phyloP scores from a whole-genome alignment of 2,329 filamentous ascomycete genomes.

The Fusarium longipes region DNA sequence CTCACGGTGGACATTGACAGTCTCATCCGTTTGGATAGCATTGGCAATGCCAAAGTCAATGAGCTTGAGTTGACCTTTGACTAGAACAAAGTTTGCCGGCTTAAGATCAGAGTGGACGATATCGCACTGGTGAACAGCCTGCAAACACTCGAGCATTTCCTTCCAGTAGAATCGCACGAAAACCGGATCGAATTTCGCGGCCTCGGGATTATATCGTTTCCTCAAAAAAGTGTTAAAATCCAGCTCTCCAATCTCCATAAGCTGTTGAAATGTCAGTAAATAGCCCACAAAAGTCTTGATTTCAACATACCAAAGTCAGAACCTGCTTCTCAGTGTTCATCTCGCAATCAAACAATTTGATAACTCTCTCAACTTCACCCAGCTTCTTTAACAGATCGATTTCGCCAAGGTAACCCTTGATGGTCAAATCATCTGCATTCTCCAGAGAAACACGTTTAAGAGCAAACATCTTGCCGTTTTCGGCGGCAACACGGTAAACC shows the following conservation, averaged over 20 bases:
- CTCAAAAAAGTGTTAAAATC: constrained; percentile 90
- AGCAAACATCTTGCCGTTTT: constrained; percentile 95
- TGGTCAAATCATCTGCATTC: constrained; percentile 84
- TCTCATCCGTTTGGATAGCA: constrained; percentile 94
- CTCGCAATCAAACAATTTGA: constrained; percentile 91
- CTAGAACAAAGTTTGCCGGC: constrained; percentile 95
- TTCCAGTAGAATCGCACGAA: constrained; percentile 99
- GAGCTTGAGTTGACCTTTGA: constrained; percentile 89
- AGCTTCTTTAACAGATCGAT: constrained; percentile 90
- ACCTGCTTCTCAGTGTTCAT: constrained; percentile 92
- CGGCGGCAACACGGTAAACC: constrained; percentile 95
- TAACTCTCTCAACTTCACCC: constrained; percentile 86
- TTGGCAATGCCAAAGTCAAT: constrained; percentile 99
- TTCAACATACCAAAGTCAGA: constrained; percentile 78
- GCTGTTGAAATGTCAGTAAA: constrained; percentile 58
- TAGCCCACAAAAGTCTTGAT: background rate
- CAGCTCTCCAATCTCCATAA: constrained; percentile 97
- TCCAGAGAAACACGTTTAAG: constrained; percentile 93
- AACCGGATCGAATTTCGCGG: constrained; percentile 82
- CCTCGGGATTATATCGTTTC: constrained; percentile 75
- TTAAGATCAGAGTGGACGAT: constrained; percentile 98
- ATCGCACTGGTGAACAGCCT: constrained; percentile 87
- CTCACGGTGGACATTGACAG: constrained; percentile 96
- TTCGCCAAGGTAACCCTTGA: constrained; percentile 92
- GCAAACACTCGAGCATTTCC: constrained; percentile 97